phyloP scores from a whole-genome alignment of 495 filamentous ascomycete genomes.

The Penicillium steckii region DNA sequence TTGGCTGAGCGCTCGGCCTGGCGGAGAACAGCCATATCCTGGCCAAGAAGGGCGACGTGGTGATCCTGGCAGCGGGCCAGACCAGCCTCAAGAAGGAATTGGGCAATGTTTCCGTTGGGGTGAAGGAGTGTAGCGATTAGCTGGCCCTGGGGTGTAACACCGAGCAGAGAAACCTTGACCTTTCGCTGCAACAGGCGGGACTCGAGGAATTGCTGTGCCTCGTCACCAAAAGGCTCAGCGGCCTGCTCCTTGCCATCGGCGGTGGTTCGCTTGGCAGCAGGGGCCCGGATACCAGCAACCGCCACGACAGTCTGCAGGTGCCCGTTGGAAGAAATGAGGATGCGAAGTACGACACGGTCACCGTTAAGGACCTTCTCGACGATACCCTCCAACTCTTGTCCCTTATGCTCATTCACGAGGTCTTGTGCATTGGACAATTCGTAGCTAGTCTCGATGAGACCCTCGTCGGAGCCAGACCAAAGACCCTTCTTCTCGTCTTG shows the following conservation, averaged over 20 bases:
- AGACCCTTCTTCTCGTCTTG: slow-evolving; percentile 74
- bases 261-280: slow-evolving; percentile 77
- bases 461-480: slow-evolving; percentile 59
- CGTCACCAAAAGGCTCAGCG: slow-evolving; percentile 83
- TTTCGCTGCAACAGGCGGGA: slow-evolving; percentile 79
- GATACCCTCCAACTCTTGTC: slow-evolving; percentile 70
- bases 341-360: slow-evolving; percentile 82
- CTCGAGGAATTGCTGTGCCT: slow-evolving; percentile 85
- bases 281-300: slow-evolving; percentile 86
- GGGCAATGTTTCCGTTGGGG: slow-evolving; percentile 87
- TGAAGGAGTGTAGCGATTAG: slow-evolving; percentile 79
- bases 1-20: slow-evolving; percentile 87
- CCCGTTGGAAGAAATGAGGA: slow-evolving; percentile 70
- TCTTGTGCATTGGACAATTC: slow-evolving; percentile 70
- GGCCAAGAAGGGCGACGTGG: slow-evolving; percentile 85
- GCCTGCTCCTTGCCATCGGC: slow-evolving; percentile 75
- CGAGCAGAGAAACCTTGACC: slow-evolving; percentile 76
- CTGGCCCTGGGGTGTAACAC: slow-evolving; percentile 82
- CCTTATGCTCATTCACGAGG: slow-evolving; percentile 76
- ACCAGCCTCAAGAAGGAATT: slow-evolving; percentile 81
- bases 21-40: slow-evolving; percentile 79
- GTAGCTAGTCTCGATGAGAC: slow-evolving; percentile 70
- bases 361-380: slow-evolving; percentile 89
- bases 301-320: slow-evolving; percentile 83
- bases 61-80: slow-evolving; percentile 90